phyloP scores from a whole-genome alignment of 2,329 filamentous ascomycete species.

The Domatiomyces catenatus region DNA sequence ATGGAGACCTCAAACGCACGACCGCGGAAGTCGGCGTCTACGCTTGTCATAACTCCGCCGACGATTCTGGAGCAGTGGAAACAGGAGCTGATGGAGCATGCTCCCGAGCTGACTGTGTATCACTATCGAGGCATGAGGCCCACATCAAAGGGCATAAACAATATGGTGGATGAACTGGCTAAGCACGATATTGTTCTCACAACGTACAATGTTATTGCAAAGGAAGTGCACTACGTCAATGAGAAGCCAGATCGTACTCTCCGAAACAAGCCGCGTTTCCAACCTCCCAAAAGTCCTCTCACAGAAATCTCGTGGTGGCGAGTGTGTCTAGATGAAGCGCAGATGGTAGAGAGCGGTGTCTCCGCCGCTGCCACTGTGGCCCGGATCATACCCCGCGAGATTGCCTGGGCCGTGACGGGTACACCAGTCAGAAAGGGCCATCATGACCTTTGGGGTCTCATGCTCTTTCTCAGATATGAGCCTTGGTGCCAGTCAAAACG shows the following conservation, averaged over 20 bases:
- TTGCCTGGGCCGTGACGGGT: constrained; percentile 84
- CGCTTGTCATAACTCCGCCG: constrained; percentile 47
- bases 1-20: constrained; percentile 3
- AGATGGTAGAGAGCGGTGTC: constrained; percentile 85
- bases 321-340: constrained; percentile 53
- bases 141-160: constrained; percentile 14
- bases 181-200: constrained; percentile 44
- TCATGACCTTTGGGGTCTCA: constrained; percentile 61
- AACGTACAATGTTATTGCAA: constrained; percentile 54
- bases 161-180: constrained; percentile 32
- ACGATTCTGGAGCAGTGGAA: constrained; percentile 50
- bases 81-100: constrained; percentile 42
- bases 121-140: constrained; percentile 41
- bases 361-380: constrained; percentile 71
- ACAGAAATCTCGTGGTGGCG: constrained; percentile 79
- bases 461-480: constrained; percentile 65
- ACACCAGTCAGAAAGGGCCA: constrained; percentile 75
- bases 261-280: constrained; percentile 47
- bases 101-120: constrained; percentile 39
- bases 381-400: constrained; percentile 61
- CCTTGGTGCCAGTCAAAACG: constrained; percentile 52
- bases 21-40: constrained; percentile 34
- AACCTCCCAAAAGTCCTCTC: constrained; percentile 56
- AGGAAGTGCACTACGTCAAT: constrained; percentile 63
- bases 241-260: constrained; percentile 57